Evolutionary conservation across 2,329 filamentous ascomycete species (phyloP), one percentile per base, ranked within the genome.

Genomic region (Thielaviopsis euricoi): DNA sequence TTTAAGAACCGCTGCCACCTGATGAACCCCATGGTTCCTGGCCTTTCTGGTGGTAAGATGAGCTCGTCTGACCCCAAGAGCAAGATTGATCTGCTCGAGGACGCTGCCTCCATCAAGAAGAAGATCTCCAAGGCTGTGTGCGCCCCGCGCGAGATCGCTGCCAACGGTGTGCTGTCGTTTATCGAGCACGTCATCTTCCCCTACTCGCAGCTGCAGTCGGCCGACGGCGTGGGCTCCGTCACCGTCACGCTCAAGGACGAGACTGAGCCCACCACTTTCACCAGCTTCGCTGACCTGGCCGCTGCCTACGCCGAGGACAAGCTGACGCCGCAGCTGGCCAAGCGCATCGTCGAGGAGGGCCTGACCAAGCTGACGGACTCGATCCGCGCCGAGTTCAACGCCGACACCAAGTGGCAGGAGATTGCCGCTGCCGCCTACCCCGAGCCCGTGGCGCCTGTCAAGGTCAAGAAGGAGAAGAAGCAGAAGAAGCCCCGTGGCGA

Each of bases 81-180:
- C 67, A 96, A 96, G 73, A 94, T 97, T 63, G 93, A 97, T 67
- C 77, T 97, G n/a, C 79, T 97, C 19, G 93, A 97, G 66, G 64
- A 79, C 0, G 74, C 86, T 0, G 88, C 94, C 0, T 71, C 74
- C 1, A 85, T 97, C 15, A 74, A 78, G 64, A 89, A 86, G 75
- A 95, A 95, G 76, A 76, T 95, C 56, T 83, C 83, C 67, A 96
- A 96, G 71, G 89, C 91, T 0, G 81, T 85, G 62, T 87, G 86
- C 22, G 80, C 81, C 17, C 89, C 89, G 33, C 82, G 82, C 66
- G 76, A 85, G 25, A 77, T 87, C 4, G 88, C 95, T 65, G 86
- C 85, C 29, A 97, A 97, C 67, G 93, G 91, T 21, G 75, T 97
- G 13, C 73, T 97, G 55, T 82, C 86, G 2, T 90, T 97, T 62